Base-by-base conservation (phyloP, 2,329 filamentous ascomycete genomes). In the Trichophyton schoenleinii region DNA sequence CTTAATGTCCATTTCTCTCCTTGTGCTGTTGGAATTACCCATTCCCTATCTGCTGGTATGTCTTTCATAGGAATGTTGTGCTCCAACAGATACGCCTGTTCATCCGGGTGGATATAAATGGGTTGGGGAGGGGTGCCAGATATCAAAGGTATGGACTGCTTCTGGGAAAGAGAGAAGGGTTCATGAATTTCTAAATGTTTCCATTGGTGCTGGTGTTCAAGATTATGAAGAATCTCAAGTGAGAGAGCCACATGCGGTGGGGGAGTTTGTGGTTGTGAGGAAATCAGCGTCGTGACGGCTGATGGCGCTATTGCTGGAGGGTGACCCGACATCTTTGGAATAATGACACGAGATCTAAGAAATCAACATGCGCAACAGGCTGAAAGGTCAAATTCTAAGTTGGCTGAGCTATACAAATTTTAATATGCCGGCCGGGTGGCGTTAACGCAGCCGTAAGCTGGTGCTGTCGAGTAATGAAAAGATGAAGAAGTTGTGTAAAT, bases 181-280 rank as follows among this genome's bases (percentile, higher is more conserved):
- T 75, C 74, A 70, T 84, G 80, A 58, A 82, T 72, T 60, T 74
- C 73, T n/a, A 86, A 73, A 36, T 76, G 74, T 41, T 80, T 79
- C 83, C 83, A 87, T 42, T 78, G 72, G 70, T 87, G 83, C 69
- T 86, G 82, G 71, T 84, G 76, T 69, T 81, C 78, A 66, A 87
- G 81, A 71, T 86, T 86, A 73, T 87, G 83, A 57, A 81, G 76
- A 66, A 85, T 77, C 70, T 85, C 81, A 57, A 80, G 71, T 7
- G 82, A 79, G 62, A 84, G 79, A 63, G 80, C 74, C 67, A 71
- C 67, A 62, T 68, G 63, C 3, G 73, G 69, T 46, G 66, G 63
- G 44, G 66, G 58, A 8, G 65, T 60, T 3, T 68, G 63, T 44
- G 63, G 46, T 58, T 70, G 66, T 34, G 69, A 63, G n/a, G 70